Percentiles rank a stretch among this genome's conserved stretches.
Evolutionary conservation across 768 basidiomycete genomes (phyloP).

Genomic region (Favolaschia claudopus): DNA sequence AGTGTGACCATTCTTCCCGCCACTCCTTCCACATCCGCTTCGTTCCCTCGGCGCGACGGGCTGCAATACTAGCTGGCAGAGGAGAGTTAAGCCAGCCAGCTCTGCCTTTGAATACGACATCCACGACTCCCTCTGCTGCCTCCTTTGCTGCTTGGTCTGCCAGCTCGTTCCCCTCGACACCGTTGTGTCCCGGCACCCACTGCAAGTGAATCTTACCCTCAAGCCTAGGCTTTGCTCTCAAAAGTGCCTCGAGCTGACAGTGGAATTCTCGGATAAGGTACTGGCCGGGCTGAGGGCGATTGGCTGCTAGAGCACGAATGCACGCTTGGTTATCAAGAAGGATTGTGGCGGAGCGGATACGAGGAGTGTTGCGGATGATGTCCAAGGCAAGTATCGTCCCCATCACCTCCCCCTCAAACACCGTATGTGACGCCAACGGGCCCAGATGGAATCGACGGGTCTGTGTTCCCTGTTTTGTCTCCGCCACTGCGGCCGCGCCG

Average conservation of each 20-base stretch:
- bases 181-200: no score
- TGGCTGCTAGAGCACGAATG: neutral
- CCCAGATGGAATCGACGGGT: slow-evolving; percentile 10
- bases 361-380: neutral
- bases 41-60: neutral
- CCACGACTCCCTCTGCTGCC: slow-evolving; percentile 14
- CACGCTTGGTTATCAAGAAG: slow-evolving; percentile 24
- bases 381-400: slow-evolving; percentile 21
- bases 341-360: neutral
- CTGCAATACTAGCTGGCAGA: slow-evolving; percentile 5
- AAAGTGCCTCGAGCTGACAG: neutral
- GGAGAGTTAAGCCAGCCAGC: neutral
- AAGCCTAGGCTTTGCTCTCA: neutral
- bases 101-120: neutral
- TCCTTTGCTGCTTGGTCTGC: slow-evolving; percentile 29
- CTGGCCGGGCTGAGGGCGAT: neutral
- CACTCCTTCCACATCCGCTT: neutral
- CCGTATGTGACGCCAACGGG: slow-evolving; percentile 1
- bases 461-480: neutral
- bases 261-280: slow-evolving; percentile 2
- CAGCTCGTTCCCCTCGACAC: slow-evolving; percentile 31
- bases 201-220: slow-evolving; percentile 33
- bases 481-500: slow-evolving; percentile 20
- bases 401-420: slow-evolving; percentile 26
- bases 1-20: neutral